A percentile compares a stretch with the other conserved stretches of the same genome.
Evolutionary conservation across 768 basidiomycete genomes (phyloP).

Genomic region (Leccinum subgranulosum): DNA sequence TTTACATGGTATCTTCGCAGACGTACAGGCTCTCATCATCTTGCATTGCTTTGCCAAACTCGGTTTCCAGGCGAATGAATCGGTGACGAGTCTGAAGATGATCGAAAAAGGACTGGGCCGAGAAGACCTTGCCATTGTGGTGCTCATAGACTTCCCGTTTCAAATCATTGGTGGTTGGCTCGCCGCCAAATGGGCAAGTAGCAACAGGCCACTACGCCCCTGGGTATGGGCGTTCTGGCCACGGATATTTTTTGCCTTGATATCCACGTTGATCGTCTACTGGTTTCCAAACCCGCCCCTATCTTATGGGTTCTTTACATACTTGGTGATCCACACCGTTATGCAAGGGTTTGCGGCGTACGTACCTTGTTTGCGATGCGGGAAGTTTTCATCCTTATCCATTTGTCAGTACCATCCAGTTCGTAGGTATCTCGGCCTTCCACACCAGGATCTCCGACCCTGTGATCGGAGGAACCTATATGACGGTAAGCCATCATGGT

Average conservation of each 20-base stretch:
- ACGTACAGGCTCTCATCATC: slow-evolving; percentile 83
- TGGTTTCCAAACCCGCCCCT: slow-evolving; percentile 82
- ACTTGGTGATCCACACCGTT: slow-evolving; percentile 80
- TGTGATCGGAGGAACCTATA: slow-evolving; percentile 96
- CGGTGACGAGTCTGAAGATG: slow-evolving; percentile 86
- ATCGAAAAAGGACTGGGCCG: slow-evolving; percentile 95
- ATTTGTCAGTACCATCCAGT: slow-evolving; percentile 83
- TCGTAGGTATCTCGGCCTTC: slow-evolving; percentile 98
- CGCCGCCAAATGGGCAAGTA: slow-evolving; percentile 87
- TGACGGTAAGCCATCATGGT: slow-evolving; percentile 70
- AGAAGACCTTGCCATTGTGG: slow-evolving; percentile 94
- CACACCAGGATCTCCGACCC: slow-evolving; percentile 97
- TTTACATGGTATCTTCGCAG: slow-evolving; percentile 38
- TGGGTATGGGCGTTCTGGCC: slow-evolving; percentile 95
- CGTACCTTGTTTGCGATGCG: slow-evolving; percentile 27
- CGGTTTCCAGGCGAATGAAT: slow-evolving; percentile 92
- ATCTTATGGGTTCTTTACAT: slow-evolving; percentile 70
- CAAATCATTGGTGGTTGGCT: slow-evolving; percentile 95
- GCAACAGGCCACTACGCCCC: slow-evolving; percentile 72
- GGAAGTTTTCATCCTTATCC: slow-evolving; percentile 3
- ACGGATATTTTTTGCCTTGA: slow-evolving; percentile 66
- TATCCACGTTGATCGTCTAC: slow-evolving; percentile 75
- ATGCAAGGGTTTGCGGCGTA: slow-evolving; percentile 82
- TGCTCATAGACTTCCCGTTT: slow-evolving; percentile 96
- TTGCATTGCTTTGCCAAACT: slow-evolving; percentile 92